Base-by-base conservation (phyloP, 441 rosid genomes). In the Adansonia rubrostipa region DNA sequence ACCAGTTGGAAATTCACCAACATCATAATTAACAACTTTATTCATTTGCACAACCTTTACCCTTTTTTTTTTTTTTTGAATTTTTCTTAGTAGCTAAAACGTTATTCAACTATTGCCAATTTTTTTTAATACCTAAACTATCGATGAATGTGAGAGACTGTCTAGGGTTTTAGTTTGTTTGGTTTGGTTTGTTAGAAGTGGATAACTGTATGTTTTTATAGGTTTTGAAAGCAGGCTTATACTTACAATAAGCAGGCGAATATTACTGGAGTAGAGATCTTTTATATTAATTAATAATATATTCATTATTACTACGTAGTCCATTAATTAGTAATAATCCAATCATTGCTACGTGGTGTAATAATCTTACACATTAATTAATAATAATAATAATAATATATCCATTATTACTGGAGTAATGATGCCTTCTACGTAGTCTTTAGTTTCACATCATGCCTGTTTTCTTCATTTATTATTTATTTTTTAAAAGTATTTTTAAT, bases 1-100 rank as follows among this genome's bases (percentile, higher is more conserved):
- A 48, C 84, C 86, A 5, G 36, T 40, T 0, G 82, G 82, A 42
- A 82, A 80, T 60, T 20, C 58, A 64, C 11, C 47, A 10, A 7
- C 40, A 40, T 4, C 17, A 28, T 11, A 2, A 40, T 51, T 22
- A 24, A 3, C 19, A 36, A 19, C 56, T 5, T 22, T 24, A 5
- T 22, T 24, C 6, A 42, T 69, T 51, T 28, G 10, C 60, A 14
- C 10, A 15, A 48, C 42, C 3, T 3, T 28, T 28, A 28, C 40
- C 42, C 24, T 40, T 61, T 61, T 61, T 62, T 42, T 45, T 75
- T 0, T 10, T 48, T 63, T 48, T 48, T 36, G 47, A n/a, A 45
- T 56, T 9, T 9, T 45, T 8, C n/a, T 14, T 48, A 19, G 44
- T 50, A 44, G 60, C 61, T 33, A 15, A 51, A 22, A 57, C 15